Evolutionary conservation across 129 eudicot genomes (phyloP).

Genomic region (Arctium lappa): DNA sequence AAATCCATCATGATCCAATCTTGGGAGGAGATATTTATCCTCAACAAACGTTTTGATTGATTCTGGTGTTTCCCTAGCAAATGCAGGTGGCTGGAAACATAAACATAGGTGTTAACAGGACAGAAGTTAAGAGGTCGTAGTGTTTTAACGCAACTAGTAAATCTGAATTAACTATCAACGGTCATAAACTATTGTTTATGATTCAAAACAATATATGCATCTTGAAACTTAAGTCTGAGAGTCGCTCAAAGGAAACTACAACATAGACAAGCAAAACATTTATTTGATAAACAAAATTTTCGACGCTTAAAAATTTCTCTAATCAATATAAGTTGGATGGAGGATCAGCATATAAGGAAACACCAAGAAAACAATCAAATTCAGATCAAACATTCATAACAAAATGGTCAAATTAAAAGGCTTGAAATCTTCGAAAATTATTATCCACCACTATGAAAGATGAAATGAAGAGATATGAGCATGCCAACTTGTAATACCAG

Average conservation of each 20-base stretch:
- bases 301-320: neutral
- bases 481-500: too few species aligned
- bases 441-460: too few species aligned
- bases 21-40: slow-evolving; percentile 70
- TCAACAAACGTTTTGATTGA: slow-evolving; percentile 66
- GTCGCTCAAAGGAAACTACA: neutral
- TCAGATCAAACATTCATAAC: too few species aligned
- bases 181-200: neutral
- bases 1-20: slow-evolving; percentile 79
- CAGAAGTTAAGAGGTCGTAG: neutral
- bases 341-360: too few species aligned
- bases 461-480: too few species aligned
- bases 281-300: neutral
- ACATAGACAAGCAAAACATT: neutral
- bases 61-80: slow-evolving; percentile 75
- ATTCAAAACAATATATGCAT: neutral
- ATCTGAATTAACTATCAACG: neutral
- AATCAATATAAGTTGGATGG: too few species aligned
- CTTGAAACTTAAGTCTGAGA: neutral
- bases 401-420: neutral
- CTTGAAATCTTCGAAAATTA: neutral
- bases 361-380: too few species aligned
- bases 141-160: neutral
- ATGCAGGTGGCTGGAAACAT: slow-evolving; percentile 89
- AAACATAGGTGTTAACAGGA: neutral